Percentiles rank a stretch among this genome's conserved stretches.
Conservation (phyloP, 192 early-diverging fungal species). For the Podila clonocystis region DNA sequence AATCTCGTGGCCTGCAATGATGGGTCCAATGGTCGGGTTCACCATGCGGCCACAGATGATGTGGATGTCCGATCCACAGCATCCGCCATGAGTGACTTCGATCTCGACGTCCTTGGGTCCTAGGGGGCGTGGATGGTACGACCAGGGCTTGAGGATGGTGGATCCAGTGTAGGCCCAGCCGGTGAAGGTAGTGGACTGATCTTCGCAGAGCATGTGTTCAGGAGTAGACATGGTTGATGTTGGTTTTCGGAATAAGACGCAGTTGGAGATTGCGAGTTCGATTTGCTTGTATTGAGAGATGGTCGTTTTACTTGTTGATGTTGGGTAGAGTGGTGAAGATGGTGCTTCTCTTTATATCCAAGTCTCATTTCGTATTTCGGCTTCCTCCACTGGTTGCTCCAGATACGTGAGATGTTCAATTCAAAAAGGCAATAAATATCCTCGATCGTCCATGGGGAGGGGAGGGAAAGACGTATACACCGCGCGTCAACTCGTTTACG, state of each 20-base stretch:
- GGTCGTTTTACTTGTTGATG: too few relatives aligned
- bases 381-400: too few relatives aligned
- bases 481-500: too few relatives aligned
- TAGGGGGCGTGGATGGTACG: slow-evolving; percentile 67
- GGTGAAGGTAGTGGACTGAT: slow-evolving; percentile 59
- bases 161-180: slow-evolving; percentile 50
- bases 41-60: slow-evolving; percentile 70
- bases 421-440: too few relatives aligned
- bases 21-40: slow-evolving; percentile 15
- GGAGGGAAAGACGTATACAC: too few relatives aligned
- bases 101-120: slow-evolving; percentile 76
- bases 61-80: slow-evolving; percentile 83
- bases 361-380: too few relatives aligned
- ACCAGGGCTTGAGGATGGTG: slow-evolving; percentile 48
- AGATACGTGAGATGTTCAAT: too few relatives aligned
- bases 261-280: too few relatives aligned
- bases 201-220: slow-evolving; percentile 51
- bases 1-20: slow-evolving; percentile 63
- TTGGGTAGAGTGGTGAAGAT: too few relatives aligned
- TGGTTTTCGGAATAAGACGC: neutral
- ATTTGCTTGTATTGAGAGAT: neutral
- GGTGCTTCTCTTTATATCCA: too few relatives aligned
- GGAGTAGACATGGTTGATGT: neutral
- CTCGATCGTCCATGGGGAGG: too few relatives aligned
- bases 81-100: slow-evolving; percentile 77